These are phyloP conservation scores for Heliamphora pulchella DNA, from an alignment of 179 eudicot species.

Conservation along the genomic window DNA sequence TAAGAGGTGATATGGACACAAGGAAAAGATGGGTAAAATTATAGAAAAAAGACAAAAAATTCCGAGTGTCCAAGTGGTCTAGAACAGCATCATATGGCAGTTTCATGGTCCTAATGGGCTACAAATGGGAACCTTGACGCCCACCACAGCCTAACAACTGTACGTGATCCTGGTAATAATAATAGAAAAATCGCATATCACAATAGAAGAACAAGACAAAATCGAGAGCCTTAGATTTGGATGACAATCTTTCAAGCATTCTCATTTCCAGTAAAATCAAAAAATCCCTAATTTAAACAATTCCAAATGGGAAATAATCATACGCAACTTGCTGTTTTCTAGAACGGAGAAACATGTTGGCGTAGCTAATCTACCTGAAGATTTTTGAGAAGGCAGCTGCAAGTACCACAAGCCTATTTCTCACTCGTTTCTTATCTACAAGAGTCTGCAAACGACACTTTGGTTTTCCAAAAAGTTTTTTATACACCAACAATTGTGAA, in stretches of 20 bases:
- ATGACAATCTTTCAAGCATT: neutral
- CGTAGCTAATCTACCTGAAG: too few relatives aligned
- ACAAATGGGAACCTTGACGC: neutral
- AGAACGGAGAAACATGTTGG: too few relatives aligned
- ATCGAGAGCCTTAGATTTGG: neutral
- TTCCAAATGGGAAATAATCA: neutral
- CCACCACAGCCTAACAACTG: neutral
- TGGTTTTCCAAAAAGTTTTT: neutral
- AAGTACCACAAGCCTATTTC: neutral
- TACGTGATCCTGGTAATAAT: neutral
- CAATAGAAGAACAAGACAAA: neutral
- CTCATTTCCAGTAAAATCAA: conserved; percentile 1
- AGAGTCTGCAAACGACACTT: neutral
- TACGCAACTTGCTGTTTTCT: neutral
- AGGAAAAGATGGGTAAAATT: neutral
- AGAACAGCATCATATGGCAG: neutral
- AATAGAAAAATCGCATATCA: neutral
- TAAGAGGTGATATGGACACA: too few relatives aligned
- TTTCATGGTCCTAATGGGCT: neutral
- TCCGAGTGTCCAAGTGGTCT: neutral
- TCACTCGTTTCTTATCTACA: neutral
- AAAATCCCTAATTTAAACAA: neutral
- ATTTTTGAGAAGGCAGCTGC: too few relatives aligned
- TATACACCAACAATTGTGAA: too few relatives aligned
- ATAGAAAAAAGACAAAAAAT: neutral